A percentile compares a stretch with the other conserved stretches of the same genome.
Conservation (phyloP, 495 filamentous ascomycete species). For the Tuber umbilicatum region DNA sequence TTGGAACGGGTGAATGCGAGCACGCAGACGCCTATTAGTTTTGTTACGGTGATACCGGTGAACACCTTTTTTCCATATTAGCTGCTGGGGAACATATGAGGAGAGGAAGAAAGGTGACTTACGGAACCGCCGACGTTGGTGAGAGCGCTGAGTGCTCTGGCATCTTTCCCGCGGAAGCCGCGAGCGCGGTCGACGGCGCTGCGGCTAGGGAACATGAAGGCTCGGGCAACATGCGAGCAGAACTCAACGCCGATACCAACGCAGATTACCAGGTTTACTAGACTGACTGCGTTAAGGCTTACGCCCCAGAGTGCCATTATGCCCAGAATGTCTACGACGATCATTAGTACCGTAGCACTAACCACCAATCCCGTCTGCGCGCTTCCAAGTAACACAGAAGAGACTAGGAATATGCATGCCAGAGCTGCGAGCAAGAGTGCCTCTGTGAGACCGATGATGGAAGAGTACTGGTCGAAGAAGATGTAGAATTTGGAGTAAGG, state of each 20-base stretch:
- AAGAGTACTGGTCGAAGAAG: conserved; percentile 95
- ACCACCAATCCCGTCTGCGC: conserved; percentile 73
- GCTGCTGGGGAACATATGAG: neutral
- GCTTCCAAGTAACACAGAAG: conserved; percentile 74
- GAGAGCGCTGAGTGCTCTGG: conserved; percentile 81
- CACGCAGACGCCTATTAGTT: conserved; percentile 84
- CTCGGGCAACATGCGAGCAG: conserved; percentile 91
- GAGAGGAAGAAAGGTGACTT: neutral
- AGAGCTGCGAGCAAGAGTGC: conserved; percentile 75
- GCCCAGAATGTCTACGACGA: conserved; percentile 86
- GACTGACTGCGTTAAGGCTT: conserved; percentile 87
- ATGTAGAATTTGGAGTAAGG: conserved; percentile 96
- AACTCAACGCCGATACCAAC: conserved; percentile 95
- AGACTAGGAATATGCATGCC: conserved; percentile 71
- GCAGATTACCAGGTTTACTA: conserved; percentile 96
- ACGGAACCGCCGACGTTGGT: conserved; percentile 85
- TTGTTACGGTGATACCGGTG: conserved; percentile 92
- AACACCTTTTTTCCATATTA: conserved; percentile 52
- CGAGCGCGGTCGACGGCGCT: conserved; percentile 68
- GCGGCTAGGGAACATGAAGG: conserved; percentile 84
- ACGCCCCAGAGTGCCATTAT: conserved; percentile 84
- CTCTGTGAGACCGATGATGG: conserved; percentile 70
- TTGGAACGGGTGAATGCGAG: conserved; percentile 92
- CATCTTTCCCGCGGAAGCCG: conserved; percentile 58
- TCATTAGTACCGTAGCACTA: conserved; percentile 82